Evolutionary conservation across 352 stramenopile genomes (phyloP).

Genomic region (Phytophthora pini): DNA sequence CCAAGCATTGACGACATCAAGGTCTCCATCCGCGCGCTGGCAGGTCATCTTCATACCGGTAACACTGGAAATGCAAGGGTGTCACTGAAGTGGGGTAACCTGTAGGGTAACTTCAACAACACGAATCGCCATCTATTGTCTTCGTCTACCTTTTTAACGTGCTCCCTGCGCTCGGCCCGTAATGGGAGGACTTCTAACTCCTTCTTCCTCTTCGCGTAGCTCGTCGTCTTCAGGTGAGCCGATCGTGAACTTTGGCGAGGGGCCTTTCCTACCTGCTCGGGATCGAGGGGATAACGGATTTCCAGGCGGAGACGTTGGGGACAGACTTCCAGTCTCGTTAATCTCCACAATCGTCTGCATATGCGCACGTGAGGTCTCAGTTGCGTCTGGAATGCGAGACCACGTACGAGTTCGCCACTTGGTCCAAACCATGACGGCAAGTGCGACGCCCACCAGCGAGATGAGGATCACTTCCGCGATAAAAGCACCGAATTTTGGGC

Average conservation of each 20-base stretch:
- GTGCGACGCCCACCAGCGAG: constrained; percentile 60
- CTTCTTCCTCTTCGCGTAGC: constrained; percentile 22
- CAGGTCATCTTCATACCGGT: background rate
- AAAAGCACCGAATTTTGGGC: constrained; percentile 37
- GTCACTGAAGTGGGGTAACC: constrained; percentile 8
- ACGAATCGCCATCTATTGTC: background rate
- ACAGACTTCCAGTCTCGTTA: constrained; percentile 13
- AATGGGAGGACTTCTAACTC: constrained; percentile 2
- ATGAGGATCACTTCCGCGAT: constrained; percentile 62
- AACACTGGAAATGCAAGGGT: background rate
- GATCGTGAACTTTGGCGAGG: constrained; percentile 55
- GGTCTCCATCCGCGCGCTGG: constrained; percentile 41
- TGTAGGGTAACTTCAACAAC: constrained; percentile 12
- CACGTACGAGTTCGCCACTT: constrained; percentile 65
- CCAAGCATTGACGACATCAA: constrained; percentile 48
- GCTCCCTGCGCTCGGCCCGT: constrained; percentile 4
- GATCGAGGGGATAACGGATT: constrained; percentile 40
- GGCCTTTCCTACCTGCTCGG: constrained; percentile 28
- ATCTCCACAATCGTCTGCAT: constrained; percentile 32
- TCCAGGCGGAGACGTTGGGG: constrained; percentile 24
- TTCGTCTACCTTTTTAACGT: constrained; percentile 15
- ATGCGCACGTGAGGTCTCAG: constrained; percentile 35
- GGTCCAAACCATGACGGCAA: constrained; percentile 55
- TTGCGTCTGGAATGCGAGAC: constrained; percentile 50
- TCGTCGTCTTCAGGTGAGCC: constrained; percentile 51